phyloP scores from a whole-genome alignment of 768 basidiomycete genomes.

The Solioccasus polychromus region DNA sequence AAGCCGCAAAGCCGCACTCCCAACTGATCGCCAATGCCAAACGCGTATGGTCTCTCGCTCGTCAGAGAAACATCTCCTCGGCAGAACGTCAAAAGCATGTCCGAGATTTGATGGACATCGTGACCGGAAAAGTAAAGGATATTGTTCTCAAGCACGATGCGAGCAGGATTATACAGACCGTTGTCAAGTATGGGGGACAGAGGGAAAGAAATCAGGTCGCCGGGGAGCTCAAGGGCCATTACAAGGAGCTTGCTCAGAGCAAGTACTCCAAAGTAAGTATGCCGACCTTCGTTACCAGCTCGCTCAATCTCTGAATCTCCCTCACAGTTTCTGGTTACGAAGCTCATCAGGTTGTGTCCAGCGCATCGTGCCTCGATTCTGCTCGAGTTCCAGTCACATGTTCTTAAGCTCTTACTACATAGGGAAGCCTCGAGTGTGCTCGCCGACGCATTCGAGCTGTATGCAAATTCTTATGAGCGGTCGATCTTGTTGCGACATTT shows the following conservation, averaged over 20 bases:
- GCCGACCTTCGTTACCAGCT: not conserved
- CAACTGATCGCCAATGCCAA: constrained; percentile 69
- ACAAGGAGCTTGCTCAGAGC: constrained; percentile 73
- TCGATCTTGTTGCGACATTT: constrained; percentile 80
- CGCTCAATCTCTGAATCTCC: not conserved
- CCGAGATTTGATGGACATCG: constrained; percentile 66
- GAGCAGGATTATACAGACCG: constrained; percentile 77
- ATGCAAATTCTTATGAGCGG: constrained; percentile 82
- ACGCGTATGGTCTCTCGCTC: constrained; percentile 71
- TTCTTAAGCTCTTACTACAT: constrained; percentile 78
- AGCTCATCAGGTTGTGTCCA: constrained; percentile 75
- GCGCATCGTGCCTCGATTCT: constrained; percentile 73
- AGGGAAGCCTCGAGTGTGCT: constrained; percentile 80
- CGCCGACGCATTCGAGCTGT: constrained; percentile 86
- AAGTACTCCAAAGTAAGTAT: constrained; percentile 82
- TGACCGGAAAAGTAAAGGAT: constrained; percentile 80
- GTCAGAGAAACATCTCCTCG: constrained; percentile 66
- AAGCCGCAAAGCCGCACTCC: constrained; percentile 76
- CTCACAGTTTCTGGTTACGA: constrained; percentile 73
- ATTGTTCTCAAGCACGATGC: constrained; percentile 92
- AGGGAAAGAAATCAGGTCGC: constrained; percentile 79
- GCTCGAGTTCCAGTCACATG: constrained; percentile 70
- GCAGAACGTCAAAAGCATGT: constrained; percentile 75
- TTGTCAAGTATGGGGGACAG: constrained; percentile 78
- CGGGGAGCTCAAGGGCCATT: constrained; percentile 76